A percentile compares a stretch with the other conserved stretches of the same genome.
phyloP scores from a whole-genome alignment of 169 alveolate species.

The Plasmodium knowlesi region DNA sequence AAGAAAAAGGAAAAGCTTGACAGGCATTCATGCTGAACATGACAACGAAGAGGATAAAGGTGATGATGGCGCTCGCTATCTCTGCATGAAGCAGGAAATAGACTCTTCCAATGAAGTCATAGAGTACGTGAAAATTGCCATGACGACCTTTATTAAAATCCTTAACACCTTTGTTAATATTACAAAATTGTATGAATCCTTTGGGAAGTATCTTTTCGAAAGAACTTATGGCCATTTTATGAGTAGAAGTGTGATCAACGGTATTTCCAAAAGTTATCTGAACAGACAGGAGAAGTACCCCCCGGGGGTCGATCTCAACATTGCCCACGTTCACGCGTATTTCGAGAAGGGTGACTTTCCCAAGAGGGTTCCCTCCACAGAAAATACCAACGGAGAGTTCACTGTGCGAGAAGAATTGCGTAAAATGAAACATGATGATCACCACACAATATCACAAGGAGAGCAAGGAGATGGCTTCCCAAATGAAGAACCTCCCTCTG shows the following conservation, averaged over 20 bases:
- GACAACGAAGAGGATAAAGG: no score
- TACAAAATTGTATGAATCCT: not conserved
- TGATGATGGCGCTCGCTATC: slow-evolving; percentile 1
- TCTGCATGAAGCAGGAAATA: slow-evolving; percentile 20
- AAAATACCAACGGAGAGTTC: no score
- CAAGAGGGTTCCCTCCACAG: not conserved
- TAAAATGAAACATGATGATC: not conserved
- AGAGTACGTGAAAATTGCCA: slow-evolving; percentile 20
- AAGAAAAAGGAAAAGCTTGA: not conserved
- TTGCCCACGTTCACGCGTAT: slow-evolving; percentile 26
- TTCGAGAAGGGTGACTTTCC: not conserved
- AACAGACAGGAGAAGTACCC: slow-evolving; percentile 15
- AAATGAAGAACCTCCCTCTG: not conserved
- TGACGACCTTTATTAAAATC: not conserved
- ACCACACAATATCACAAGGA: not conserved
- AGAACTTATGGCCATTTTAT: slow-evolving; percentile 11
- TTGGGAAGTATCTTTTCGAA: slow-evolving; percentile 36
- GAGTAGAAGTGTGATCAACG: not conserved
- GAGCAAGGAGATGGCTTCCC: not conserved
- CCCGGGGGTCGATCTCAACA: not conserved
- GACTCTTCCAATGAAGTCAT: slow-evolving; percentile 12
- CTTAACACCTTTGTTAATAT: slow-evolving; percentile 28
- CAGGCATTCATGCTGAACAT: not conserved
- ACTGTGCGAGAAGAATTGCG: not conserved
- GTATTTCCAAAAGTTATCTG: slow-evolving; percentile 1